phyloP scores from a whole-genome alignment of 331 rosid genomes.

The Cydonia oblonga region DNA sequence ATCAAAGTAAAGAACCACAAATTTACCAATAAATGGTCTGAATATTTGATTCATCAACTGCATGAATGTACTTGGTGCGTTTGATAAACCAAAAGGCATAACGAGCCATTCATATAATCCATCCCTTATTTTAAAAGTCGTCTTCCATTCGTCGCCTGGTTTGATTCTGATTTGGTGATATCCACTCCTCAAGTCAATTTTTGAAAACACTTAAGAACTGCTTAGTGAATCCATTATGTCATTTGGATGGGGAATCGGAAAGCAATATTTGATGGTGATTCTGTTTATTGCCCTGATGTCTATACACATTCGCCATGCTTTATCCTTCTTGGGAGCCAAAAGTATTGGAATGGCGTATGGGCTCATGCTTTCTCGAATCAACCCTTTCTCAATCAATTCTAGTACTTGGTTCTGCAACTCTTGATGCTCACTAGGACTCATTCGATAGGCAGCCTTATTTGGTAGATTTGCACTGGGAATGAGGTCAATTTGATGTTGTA shows the following conservation, averaged over 20 bases:
- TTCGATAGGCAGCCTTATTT: not conserved
- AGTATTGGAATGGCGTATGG: not conserved
- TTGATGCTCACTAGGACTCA: not conserved
- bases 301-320: not conserved
- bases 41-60: no score
- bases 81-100: no score
- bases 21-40: not conserved
- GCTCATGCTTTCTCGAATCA: not conserved
- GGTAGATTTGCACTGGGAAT: no score
- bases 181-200: not conserved
- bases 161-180: not conserved
- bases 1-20: not conserved
- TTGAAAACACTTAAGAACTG: not conserved
- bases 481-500: not conserved
- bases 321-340: not conserved
- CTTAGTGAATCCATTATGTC: not conserved
- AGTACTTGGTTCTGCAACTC: not conserved
- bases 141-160: not conserved
- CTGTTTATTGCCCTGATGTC: not conserved
- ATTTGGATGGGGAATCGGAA: not conserved
- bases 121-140: no score
- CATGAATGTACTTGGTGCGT: no score
- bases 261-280: not conserved
- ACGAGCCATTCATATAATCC: no score
- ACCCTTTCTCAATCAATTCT: not conserved